These are phyloP conservation scores for Tricladium varicosporioides DNA, from an alignment of 2,329 filamentous ascomycete genomes.

Conservation along the genomic window DNA sequence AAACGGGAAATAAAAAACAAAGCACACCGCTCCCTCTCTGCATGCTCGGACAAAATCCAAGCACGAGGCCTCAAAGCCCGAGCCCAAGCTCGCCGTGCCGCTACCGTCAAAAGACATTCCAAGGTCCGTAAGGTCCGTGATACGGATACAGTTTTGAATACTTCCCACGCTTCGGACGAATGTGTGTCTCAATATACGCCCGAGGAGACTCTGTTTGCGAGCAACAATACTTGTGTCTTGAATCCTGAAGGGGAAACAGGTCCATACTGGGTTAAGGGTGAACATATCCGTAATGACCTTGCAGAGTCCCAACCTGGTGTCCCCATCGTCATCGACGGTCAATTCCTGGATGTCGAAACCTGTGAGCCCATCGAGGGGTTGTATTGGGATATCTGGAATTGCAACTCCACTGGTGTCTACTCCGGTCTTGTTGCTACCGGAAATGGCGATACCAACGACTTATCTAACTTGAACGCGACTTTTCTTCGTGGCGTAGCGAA, in stretches of 20 bases:
- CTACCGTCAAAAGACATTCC: constrained; percentile 32
- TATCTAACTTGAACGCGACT: constrained; percentile 34
- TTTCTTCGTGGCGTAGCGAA: constrained; percentile 41
- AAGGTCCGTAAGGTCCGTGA: constrained; percentile 23
- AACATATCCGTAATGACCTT: constrained; percentile 47
- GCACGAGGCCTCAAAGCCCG: constrained; percentile 34
- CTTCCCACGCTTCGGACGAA: background rate
- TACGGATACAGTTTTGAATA: constrained; percentile 5
- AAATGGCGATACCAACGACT: constrained; percentile 50
- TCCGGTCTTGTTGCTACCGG: constrained; percentile 42
- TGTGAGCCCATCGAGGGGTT: constrained; percentile 30
- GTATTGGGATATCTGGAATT: constrained; percentile 50
- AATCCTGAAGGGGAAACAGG: constrained; percentile 51
- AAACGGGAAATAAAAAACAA: too few relatives aligned
- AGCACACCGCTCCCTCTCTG: background rate
- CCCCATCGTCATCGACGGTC: constrained; percentile 47
- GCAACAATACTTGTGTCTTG: constrained; percentile 41
- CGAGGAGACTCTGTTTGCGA: constrained; percentile 7
- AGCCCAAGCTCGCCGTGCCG: constrained; percentile 35
- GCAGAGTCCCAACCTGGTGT: constrained; percentile 47
- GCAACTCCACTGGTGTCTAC: constrained; percentile 43
- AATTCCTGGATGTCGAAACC: constrained; percentile 40
- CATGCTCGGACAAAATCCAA: constrained; percentile 36
- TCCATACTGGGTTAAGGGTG: constrained; percentile 53
- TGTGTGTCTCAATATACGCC: background rate